A percentile compares a stretch with the other conserved stretches of the same genome.
These are phyloP conservation scores for Sporopachydermia cereana DNA, from an alignment of 1,139 yeast genomes.

Conservation along the genomic window DNA sequence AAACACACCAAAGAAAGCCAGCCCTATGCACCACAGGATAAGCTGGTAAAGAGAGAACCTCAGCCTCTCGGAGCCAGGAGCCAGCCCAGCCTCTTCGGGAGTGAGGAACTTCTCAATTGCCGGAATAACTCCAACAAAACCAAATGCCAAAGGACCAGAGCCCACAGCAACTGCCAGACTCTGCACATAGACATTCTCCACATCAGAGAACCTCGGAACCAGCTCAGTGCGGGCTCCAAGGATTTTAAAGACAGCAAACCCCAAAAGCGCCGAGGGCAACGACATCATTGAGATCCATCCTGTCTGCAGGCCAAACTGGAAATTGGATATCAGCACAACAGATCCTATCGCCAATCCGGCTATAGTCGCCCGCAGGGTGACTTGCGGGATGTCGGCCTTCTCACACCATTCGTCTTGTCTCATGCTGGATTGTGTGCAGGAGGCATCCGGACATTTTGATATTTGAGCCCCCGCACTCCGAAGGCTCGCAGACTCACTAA, in stretches of 20 bases:
- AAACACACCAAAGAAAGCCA: conserved; percentile 90
- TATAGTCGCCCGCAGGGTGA: conserved; percentile 57
- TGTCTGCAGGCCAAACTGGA: conserved; percentile 92
- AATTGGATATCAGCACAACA: conserved; percentile 72
- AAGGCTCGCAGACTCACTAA: no score
- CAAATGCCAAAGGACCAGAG: conserved; percentile 92
- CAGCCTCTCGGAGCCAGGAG: conserved; percentile 23
- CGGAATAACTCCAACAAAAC: conserved; percentile 92
- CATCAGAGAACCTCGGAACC: conserved; percentile 50
- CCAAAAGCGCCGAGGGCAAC: conserved; percentile 84
- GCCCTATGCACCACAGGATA: conserved; percentile 70
- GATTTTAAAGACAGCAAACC: conserved; percentile 66
- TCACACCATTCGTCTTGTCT: neutral
- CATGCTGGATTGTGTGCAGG: neutral
- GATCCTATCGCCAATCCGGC: conserved; percentile 75
- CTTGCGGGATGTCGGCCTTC: conserved; percentile 31
- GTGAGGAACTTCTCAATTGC: conserved; percentile 86
- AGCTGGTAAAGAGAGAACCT: conserved; percentile 35
- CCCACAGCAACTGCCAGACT: conserved; percentile 95
- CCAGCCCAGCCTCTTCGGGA: conserved; percentile 62
- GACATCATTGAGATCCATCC: conserved; percentile 99
- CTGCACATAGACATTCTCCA: conserved; percentile 85
- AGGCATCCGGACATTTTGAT: no score
- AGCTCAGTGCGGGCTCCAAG: conserved; percentile 29
- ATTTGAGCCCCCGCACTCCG: no score